A percentile compares a stretch with the other conserved stretches of the same genome.
Conservation (phyloP, 2,329 filamentous ascomycete genomes). For the Xylaria sp. region DNA sequence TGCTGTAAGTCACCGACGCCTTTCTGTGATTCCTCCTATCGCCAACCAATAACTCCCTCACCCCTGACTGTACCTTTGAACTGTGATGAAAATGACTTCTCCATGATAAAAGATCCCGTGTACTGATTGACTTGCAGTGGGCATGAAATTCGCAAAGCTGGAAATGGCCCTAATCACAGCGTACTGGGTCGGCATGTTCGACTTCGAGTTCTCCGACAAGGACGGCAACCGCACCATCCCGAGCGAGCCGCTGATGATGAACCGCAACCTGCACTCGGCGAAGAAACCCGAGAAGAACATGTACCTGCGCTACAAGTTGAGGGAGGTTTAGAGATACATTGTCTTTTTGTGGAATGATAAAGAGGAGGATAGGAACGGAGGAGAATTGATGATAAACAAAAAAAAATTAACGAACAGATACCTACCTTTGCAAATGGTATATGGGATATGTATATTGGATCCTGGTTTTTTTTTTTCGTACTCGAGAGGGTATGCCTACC, state of each 20-base stretch:
- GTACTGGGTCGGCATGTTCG: slow-evolving; percentile 59
- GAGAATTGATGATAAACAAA: not conserved
- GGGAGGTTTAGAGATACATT: slow-evolving; percentile 22
- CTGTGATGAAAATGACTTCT: not conserved
- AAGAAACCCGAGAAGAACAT: slow-evolving; percentile 53
- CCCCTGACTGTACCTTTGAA: not conserved
- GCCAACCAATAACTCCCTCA: not conserved
- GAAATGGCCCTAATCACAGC: slow-evolving; percentile 61
- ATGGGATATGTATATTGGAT: slow-evolving; percentile 5
- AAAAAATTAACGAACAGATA: not conserved
- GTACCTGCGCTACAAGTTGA: slow-evolving; percentile 52
- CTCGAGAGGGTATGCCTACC: no score
- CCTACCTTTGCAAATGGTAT: not conserved
- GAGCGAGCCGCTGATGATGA: slow-evolving; percentile 44
- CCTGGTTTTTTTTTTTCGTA: not conserved
- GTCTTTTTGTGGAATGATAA: not conserved
- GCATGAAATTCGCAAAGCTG: slow-evolving; percentile 58
- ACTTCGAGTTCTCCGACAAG: slow-evolving; percentile 55
- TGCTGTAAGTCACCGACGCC: slow-evolving; percentile 50
- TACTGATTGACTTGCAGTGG: slow-evolving; percentile 44
- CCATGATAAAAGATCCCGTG: not conserved
- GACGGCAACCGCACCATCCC: slow-evolving; percentile 48
- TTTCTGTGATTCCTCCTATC: not conserved
- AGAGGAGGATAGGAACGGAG: not conserved
- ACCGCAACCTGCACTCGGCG: slow-evolving; percentile 55